Conservation (phyloP, 352 stramenopile genomes). For the Discostella stelligera region DNA sequence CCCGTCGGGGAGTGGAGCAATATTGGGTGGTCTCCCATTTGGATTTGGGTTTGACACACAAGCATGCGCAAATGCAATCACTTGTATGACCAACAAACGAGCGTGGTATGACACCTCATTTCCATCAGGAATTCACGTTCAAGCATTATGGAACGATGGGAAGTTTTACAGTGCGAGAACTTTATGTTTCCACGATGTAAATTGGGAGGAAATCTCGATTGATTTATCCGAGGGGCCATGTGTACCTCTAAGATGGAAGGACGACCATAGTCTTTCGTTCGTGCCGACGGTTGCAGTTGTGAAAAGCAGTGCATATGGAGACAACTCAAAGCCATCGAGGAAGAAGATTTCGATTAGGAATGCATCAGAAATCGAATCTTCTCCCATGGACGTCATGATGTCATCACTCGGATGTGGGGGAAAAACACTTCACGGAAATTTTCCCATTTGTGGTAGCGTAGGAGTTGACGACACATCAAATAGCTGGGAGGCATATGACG, state of each 20-base stretch:
- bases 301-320: background rate
- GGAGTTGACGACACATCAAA: slow-evolving; percentile 9
- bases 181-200: slow-evolving; percentile 14
- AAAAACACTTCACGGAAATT: slow-evolving; percentile 26
- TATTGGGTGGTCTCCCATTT: slow-evolving; percentile 43
- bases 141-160: slow-evolving; percentile 35
- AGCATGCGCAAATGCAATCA: slow-evolving; percentile 16
- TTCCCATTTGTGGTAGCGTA: slow-evolving; percentile 5
- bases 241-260: slow-evolving; percentile 36
- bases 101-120: slow-evolving; percentile 35
- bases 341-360: slow-evolving; percentile 12
- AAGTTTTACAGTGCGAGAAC: slow-evolving; percentile 29
- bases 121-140: slow-evolving; percentile 24
- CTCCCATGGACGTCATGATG: slow-evolving; percentile 29
- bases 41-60: slow-evolving; percentile 32
- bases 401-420: slow-evolving; percentile 17
- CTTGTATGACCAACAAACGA: slow-evolving; percentile 29
- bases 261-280: slow-evolving; percentile 37
- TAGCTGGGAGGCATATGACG: slow-evolving; percentile 48
- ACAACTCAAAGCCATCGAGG: background rate
- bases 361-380: slow-evolving; percentile 7
- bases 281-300: slow-evolving; percentile 20
- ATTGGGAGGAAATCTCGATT: slow-evolving; percentile 28
- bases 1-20: slow-evolving; percentile 1
- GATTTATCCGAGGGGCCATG: slow-evolving; percentile 25